Evolutionary conservation across 2,329 filamentous ascomycete genomes (phyloP), one percentile per base, ranked within the genome.

Genomic region (Paramyrothecium sp.): DNA sequence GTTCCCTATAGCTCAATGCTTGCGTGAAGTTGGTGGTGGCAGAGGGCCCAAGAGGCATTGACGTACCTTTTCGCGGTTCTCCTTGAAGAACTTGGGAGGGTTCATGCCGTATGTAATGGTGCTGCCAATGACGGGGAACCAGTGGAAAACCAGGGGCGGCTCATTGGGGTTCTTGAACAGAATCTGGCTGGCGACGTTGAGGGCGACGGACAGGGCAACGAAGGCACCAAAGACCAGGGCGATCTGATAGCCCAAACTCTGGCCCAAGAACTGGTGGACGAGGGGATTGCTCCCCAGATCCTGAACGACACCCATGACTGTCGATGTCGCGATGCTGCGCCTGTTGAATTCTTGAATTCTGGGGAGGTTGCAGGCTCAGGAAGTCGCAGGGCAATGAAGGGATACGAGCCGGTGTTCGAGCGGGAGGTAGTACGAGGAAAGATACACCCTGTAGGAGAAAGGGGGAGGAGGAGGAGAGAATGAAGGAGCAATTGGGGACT

Each of bases 61-160:
- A 72, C 77, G 60, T 68, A 92, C 90, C 88, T 96, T 96, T 67
- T 84, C 81, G 66, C 87, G 87, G 75, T 84, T 84, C 71, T 81
- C 87, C 84, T 66, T 81, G 79, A 97, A 97, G 83, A 97, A 98
- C 54, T 80, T 81, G 69, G 91, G 93, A 17, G 94, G 94, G 69
- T 98, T 92, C 76, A 97, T 97, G 74, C 94, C 94, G 77, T 98
- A 99, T 49, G 86, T 90, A 67, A 98, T 81, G 59, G 95, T 97
- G 79, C 89, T 97, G 62, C 94, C 94, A 68, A 99, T 82, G 64
- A 96, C 76, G 58, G 90, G 91, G 68, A 94, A 82, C 84, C 85
- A 90, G 74, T 92, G 89, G 73, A 93, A 94, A 60, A 94, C 89
- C 57, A 93, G 66, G 1, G 90, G 90, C 30, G 90, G 90, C 72